Evolutionary conservation across 257 asterid genomes (phyloP), one percentile per base, ranked within the genome.

Genomic region (Anisodus acutangulus): DNA sequence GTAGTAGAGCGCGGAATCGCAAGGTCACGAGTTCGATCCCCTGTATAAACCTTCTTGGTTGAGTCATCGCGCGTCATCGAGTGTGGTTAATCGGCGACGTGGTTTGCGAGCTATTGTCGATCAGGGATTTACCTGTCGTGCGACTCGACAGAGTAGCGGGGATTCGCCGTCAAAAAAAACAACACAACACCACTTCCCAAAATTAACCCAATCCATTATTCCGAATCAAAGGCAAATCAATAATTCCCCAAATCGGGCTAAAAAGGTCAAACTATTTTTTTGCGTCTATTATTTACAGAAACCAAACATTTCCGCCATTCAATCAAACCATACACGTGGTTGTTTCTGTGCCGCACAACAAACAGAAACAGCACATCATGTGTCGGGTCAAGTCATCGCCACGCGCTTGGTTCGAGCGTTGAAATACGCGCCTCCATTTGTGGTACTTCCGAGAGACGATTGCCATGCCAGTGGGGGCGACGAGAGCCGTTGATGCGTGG

Each of bases 251-350:
- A 78, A 6, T 74, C 19, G 0, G 5, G 8, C 45, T 3, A 6
- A 15, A 76, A 13, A 51, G 63, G 12, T 6, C 13, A 76, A 26
- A 5, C 63, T 83, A 79, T 31, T 62, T 83, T 83, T 26, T 3
- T 6, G 60, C 1, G 51, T 3, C 13, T 22, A 22, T 22, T 22
- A 22, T 22, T 22, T 22, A 22, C 26, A 41, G 13, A 55, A 12
- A 35, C 9, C 85, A 78, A 26, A 79, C 83, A 87, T 64, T 82
- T 53, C 0, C 6, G 15, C 15, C 4, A 17, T 41, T 31, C 1
- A 78, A 53, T 0, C 13, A 26, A 19, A 53, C 1, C 49, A 78
- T 26, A 39, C 41, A 84, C 87, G 84, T 85, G 90, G 86, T 87
- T 2, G 60, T 17, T 68, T 62, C 49, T 57, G 71, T 71, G 85